phyloP scores from a whole-genome alignment of 129 eudicot species.

The Kitagawia praeruptora region DNA sequence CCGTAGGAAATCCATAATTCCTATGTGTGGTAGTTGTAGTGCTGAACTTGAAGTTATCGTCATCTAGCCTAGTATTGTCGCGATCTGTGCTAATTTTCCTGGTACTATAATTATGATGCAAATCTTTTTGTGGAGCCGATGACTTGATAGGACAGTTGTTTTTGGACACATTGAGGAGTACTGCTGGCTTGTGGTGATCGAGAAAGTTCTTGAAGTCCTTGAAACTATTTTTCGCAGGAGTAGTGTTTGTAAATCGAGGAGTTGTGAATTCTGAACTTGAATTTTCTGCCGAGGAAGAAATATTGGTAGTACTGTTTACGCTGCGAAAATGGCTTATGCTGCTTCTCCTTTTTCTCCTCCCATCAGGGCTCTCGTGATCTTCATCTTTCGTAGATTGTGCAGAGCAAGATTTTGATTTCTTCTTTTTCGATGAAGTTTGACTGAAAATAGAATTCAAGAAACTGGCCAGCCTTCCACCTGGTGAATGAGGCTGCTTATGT shows the following conservation, averaged over 20 bases:
- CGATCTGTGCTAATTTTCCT: background rate
- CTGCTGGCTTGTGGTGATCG: conserved; percentile 32
- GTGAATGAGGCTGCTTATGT: conserved; percentile 87
- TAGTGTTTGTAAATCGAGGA: conserved; percentile 54
- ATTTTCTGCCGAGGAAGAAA: conserved; percentile 17
- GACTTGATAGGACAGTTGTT: conserved; percentile 11
- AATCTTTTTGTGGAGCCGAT: background rate
- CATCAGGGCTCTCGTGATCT: conserved; percentile 43
- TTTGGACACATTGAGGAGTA: conserved; percentile 18
- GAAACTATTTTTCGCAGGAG: conserved; percentile 46
- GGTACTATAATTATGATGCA: background rate
- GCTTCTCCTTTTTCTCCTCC: conserved; percentile 79
- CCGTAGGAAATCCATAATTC: conserved; percentile 12
- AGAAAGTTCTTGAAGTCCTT: conserved; percentile 28
- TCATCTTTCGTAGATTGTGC: conserved; percentile 46
- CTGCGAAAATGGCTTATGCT: conserved; percentile 72
- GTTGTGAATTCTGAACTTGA: conserved; percentile 63
- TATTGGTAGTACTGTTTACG: conserved; percentile 4
- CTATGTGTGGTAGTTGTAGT: background rate
- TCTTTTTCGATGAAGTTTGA: conserved; percentile 62
- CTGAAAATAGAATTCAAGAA: conserved; percentile 78
- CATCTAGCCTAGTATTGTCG: conserved; percentile 16
- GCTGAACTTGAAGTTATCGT: conserved; percentile 30
- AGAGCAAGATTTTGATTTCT: conserved; percentile 46
- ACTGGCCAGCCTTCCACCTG: conserved; percentile 75